phyloP scores from a whole-genome alignment of 129 eudicot genomes.

The Heracleum sosnowskyi region DNA sequence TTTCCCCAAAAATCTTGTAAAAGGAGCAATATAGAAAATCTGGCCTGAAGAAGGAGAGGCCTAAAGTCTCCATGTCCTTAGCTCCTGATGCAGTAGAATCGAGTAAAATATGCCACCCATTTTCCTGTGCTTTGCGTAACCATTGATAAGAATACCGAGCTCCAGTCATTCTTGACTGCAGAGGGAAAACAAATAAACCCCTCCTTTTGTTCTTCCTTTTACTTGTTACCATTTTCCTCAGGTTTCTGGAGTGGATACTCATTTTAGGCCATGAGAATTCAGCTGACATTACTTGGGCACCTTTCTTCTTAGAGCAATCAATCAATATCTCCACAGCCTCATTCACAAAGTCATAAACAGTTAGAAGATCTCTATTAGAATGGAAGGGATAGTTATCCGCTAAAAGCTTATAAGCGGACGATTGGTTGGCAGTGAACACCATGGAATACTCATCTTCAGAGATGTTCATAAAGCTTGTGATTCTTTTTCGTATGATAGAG shows the following conservation, averaged over 20 bases:
- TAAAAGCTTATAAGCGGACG: conserved; percentile 36
- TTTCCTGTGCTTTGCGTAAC: conserved; percentile 46
- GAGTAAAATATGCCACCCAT: conserved; percentile 54
- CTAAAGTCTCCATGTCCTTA: conserved; percentile 58
- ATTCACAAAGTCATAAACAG: conserved; percentile 39
- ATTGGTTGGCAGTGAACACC: conserved; percentile 41
- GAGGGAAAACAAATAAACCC: conserved; percentile 46
- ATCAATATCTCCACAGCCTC: conserved; percentile 39
- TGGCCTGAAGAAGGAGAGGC: conserved; percentile 41
- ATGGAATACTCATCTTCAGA: conserved; percentile 45
- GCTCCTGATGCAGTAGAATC: conserved; percentile 42
- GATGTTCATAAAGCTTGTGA: conserved; percentile 37
- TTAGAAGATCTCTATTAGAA: conserved; percentile 24
- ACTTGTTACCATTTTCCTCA: conserved; percentile 21
- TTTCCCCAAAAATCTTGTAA: conserved; percentile 44
- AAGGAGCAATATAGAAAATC: conserved; percentile 44
- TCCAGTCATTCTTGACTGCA: conserved; percentile 42
- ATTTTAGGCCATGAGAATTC: conserved; percentile 45
- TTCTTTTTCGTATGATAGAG: conserved; percentile 21
- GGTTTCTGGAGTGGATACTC: conserved; percentile 27
- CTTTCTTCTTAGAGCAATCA: conserved; percentile 22
- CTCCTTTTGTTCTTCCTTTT: conserved; percentile 20
- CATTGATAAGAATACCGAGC: conserved; percentile 45
- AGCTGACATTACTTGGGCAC: conserved; percentile 31
- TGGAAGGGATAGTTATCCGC: conserved; percentile 40